Evolutionary conservation across 2,329 filamentous ascomycete genomes (phyloP).

Genomic region (Trichoderma gracile): DNA sequence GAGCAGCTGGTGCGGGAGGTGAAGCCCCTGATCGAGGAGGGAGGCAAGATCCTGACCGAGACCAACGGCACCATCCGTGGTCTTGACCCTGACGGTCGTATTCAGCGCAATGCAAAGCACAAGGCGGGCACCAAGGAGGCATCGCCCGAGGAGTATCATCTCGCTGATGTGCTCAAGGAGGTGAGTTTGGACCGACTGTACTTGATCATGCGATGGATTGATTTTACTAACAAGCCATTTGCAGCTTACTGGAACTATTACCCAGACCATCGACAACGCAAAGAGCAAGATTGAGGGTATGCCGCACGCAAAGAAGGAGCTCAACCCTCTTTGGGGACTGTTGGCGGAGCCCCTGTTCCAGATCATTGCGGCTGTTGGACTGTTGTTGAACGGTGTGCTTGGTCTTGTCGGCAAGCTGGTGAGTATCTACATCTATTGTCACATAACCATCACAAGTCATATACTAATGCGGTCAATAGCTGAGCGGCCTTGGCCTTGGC

Average conservation of each 20-base stretch:
- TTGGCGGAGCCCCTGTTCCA: constrained; percentile 85
- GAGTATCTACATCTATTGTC: constrained; percentile 31
- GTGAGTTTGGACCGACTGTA: constrained; percentile 35
- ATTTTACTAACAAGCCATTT: constrained; percentile 17
- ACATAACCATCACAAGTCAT: neutral
- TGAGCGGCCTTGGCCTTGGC: constrained; percentile 80
- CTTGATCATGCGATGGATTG: neutral
- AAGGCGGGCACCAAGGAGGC: constrained; percentile 68
- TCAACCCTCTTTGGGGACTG: constrained; percentile 86
- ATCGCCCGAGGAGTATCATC: constrained; percentile 73
- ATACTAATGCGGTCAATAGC: constrained; percentile 35
- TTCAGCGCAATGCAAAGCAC: constrained; percentile 81
- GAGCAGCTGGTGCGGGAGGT: constrained; percentile 84
- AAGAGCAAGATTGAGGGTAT: constrained; percentile 89
- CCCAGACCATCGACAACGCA: constrained; percentile 79
- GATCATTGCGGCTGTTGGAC: constrained; percentile 84
- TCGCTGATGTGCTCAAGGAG: constrained; percentile 84
- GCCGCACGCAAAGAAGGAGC: constrained; percentile 92
- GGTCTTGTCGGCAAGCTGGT: constrained; percentile 77
- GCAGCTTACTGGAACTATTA: constrained; percentile 73
- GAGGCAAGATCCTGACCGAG: constrained; percentile 76
- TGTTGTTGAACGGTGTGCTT: constrained; percentile 79
- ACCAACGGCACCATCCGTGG: constrained; percentile 84
- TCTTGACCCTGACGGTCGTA: constrained; percentile 84
- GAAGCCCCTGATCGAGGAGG: constrained; percentile 86